Evolutionary conservation across 1,284 basidiomycete genomes (phyloP).

Genomic region (Veloboletus limbatus): DNA sequence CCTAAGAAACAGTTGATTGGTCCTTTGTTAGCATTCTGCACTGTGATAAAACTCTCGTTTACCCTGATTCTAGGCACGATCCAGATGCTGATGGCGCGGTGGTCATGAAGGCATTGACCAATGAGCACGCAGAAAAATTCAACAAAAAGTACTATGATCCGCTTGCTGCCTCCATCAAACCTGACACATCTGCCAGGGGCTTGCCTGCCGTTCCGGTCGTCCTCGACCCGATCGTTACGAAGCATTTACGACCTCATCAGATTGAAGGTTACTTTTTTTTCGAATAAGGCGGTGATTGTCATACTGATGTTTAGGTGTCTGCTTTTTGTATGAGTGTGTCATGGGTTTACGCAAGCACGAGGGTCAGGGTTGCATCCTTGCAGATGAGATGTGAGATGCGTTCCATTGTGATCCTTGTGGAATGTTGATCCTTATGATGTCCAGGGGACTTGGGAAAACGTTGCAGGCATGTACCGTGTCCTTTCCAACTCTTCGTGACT

Average conservation of each 20-base stretch:
- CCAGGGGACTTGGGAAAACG: conserved; percentile 93
- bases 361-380: conserved; percentile 91
- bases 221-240: conserved; percentile 84
- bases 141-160: conserved; percentile 63
- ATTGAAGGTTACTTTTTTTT: conserved; percentile 60
- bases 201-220: conserved; percentile 80
- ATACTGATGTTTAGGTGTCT: conserved; percentile 49
- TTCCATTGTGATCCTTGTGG: conserved; percentile 1
- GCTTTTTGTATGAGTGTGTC: conserved; percentile 94
- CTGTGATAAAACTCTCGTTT: conserved; percentile 4
- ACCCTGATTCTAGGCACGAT: conserved; percentile 53
- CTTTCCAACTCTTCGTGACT: not conserved
- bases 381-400: conserved; percentile 82
- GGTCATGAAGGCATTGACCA: conserved; percentile 80
- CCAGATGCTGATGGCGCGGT: conserved; percentile 75
- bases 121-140: conserved; percentile 61
- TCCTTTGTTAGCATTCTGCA: conserved; percentile 48
- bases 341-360: conserved; percentile 92
- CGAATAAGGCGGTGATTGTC: not conserved
- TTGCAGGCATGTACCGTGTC: conserved; percentile 51
- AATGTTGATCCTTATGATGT: conserved; percentile 11
- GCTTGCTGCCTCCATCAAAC: conserved; percentile 3
- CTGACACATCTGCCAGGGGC: conserved; percentile 39
- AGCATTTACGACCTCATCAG: conserved; percentile 86
- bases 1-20: conserved; percentile 46